Conservation (phyloP, 2,329 filamentous ascomycete species). For the Colletotrichum paranaense region DNA sequence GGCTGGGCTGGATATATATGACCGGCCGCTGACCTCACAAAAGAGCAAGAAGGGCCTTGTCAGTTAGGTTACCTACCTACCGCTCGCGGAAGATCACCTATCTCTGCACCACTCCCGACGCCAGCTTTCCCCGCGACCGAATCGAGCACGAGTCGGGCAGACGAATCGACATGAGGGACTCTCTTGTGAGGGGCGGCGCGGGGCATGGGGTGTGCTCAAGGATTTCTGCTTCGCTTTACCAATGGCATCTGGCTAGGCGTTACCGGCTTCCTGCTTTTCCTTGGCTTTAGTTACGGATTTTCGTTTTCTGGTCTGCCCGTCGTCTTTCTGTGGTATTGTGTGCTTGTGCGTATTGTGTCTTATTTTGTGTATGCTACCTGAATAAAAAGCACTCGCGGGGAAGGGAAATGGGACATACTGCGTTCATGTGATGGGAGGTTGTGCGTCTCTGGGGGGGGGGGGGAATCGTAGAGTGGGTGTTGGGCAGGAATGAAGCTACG, state of each 20-base stretch:
- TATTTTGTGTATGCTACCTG: constrained; percentile 8
- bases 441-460: not conserved
- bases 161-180: constrained; percentile 12
- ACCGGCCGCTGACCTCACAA: constrained; percentile 25
- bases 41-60: constrained; percentile 56
- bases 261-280: constrained; percentile 29
- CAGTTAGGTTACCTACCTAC: constrained; percentile 39
- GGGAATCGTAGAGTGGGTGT: not conserved
- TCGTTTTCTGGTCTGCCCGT: constrained; percentile 8
- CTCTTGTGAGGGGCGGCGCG: not conserved
- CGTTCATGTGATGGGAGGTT: not conserved
- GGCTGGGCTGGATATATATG: constrained; percentile 1
- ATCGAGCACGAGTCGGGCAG: constrained; percentile 5
- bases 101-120: constrained; percentile 6
- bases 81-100: constrained; percentile 14
- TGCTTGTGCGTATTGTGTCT: not conserved
- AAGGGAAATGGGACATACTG: not conserved
- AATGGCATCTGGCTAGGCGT: constrained; percentile 37
- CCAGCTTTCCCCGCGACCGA: not conserved
- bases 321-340: constrained; percentile 4
- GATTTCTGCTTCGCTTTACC: constrained; percentile 17
- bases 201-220: not conserved
- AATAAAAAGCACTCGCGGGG: constrained; percentile 5
- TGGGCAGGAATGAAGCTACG: constrained; percentile 7
- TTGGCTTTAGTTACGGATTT: not conserved